Percentiles rank a stretch among this genome's conserved stretches.
phyloP scores from a whole-genome alignment of 1,284 basidiomycete genomes.

The Cutaneotrichosporon sp. region DNA sequence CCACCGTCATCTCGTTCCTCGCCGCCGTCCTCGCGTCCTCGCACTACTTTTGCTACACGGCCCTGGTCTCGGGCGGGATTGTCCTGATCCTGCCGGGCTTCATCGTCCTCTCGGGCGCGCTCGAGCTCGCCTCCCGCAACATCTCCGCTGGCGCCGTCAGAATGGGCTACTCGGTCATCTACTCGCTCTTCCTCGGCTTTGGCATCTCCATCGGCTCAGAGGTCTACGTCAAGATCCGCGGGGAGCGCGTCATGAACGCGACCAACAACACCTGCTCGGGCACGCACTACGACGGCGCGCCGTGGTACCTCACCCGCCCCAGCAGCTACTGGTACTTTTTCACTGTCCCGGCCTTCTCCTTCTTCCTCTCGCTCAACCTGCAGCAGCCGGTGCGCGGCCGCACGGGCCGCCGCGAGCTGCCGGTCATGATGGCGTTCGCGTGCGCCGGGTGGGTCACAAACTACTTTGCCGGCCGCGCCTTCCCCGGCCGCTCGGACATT shows the following conservation, averaged over 20 bases:
- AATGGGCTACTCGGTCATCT: slow-evolving; percentile 68
- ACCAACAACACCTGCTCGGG: slow-evolving; percentile 56
- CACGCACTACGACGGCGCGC: slow-evolving; percentile 61
- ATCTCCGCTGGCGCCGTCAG: slow-evolving; percentile 81
- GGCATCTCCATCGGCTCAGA: slow-evolving; percentile 77
- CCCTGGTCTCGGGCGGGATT: slow-evolving; percentile 78
- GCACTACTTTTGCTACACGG: slow-evolving; percentile 76
- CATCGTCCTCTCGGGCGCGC: slow-evolving; percentile 74
- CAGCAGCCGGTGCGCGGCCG: slow-evolving; percentile 67
- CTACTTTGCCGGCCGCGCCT: slow-evolving; percentile 68
- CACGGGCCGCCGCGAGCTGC: slow-evolving; percentile 62
- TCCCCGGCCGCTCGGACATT: slow-evolving; percentile 71
- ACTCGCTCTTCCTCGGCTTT: slow-evolving; percentile 73
- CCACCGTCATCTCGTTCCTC: slow-evolving; percentile 68
- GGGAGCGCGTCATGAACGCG: slow-evolving; percentile 19
- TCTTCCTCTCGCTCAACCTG: slow-evolving; percentile 72
- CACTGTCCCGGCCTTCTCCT: slow-evolving; percentile 74
- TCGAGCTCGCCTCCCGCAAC: slow-evolving; percentile 72
- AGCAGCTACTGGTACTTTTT: slow-evolving; percentile 63
- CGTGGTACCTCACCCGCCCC: slow-evolving; percentile 54
- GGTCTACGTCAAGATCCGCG: slow-evolving; percentile 63
- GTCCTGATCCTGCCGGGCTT: slow-evolving; percentile 84
- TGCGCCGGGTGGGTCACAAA: slow-evolving; percentile 75
- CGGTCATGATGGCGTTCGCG: slow-evolving; percentile 67
- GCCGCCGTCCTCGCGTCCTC: slow-evolving; percentile 74